Percentiles rank a stretch among this genome's conserved stretches.
Conservation (phyloP, 1,284 basidiomycete species). For the Clitocybe nebularis region DNA sequence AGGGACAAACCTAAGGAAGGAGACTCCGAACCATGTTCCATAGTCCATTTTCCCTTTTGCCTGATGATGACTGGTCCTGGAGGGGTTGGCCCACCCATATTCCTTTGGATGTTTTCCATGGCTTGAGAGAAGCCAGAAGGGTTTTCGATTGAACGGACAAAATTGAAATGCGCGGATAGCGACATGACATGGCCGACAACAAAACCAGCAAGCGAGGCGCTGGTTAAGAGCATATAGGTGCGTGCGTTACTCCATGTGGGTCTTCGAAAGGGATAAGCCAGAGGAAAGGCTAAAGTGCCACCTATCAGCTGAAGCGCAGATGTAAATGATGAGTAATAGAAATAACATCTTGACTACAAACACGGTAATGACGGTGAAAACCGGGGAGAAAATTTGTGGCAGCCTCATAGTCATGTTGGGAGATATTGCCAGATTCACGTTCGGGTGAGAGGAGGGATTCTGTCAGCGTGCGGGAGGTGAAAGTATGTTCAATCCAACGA, state of each 20-base stretch:
- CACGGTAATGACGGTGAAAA: conserved; percentile 35
- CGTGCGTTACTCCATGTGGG: conserved; percentile 21
- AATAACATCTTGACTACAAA: conserved; percentile 22
- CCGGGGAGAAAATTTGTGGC: conserved; percentile 49
- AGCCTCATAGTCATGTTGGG: conserved; percentile 50
- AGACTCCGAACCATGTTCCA: conserved; percentile 10
- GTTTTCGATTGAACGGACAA: conserved; percentile 40
- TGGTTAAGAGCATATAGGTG: conserved; percentile 13
- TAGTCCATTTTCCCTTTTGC: conserved; percentile 9
- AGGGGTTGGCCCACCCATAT: conserved; percentile 20
- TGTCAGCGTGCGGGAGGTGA: conserved; percentile 24
- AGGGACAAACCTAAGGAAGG: conserved; percentile 6
- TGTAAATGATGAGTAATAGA: not conserved
- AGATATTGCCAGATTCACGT: conserved; percentile 50
- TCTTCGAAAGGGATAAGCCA: conserved; percentile 20
- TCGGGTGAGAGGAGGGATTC: conserved; percentile 53
- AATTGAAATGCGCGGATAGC: conserved; percentile 30
- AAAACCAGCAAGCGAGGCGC: conserved; percentile 19
- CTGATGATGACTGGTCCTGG: conserved; percentile 25
- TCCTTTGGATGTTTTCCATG: conserved; percentile 42
- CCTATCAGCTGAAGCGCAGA: conserved; percentile 21
- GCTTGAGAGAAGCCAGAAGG: conserved; percentile 41
- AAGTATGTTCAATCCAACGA: conserved; percentile 31
- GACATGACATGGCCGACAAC: conserved; percentile 24
- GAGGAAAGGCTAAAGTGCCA: conserved; percentile 16